Evolutionary conservation across 495 filamentous ascomycete species (phyloP), one percentile per base, ranked within the genome.

Genomic region (Hypoxylon intermedium): DNA sequence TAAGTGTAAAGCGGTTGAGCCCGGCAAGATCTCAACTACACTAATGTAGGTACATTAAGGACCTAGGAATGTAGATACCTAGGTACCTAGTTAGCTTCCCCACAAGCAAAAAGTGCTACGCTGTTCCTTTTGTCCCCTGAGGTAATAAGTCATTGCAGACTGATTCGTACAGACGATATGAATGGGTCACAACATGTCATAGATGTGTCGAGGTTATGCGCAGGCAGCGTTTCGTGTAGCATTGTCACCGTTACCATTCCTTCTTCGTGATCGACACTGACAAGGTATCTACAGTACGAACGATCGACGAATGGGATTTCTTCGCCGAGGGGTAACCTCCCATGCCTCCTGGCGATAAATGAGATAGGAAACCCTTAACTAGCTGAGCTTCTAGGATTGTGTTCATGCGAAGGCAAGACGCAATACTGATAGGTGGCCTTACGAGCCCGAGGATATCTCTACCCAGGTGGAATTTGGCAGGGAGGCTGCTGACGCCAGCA

Each of bases 401-500:
- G 9, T 18, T 47, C 16, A 47, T 47, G 44, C 44, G 15, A 47
- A 12, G 16, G 26, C 15, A 33, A 19, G 28, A 9, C 12, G 11
- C 15, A 23, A 7, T n/a, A 13, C 26, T 33, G 24, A 47, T 47
- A 47, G 44, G 40, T 9, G 4, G 20, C 40, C 40, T 13, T 42
- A 42, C 18, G 18, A 24, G 21, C 11, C 40, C 12, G 40, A 23
- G 16, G 9, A 21, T 42, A 42, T 15, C 18, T n/a, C 13, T 23
- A 23, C 9, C 11, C 21, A 23, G 20, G 12, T 42, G 40, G 6
- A 38, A 42, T 42, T 31, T 47, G 16, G n/a, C 19, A 47, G 44
- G 13, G 18, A 21, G 13, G 33, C 18, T 41, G 53, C 53, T 56
- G 53, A 43, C 53, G 53, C 53, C 53, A 56, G 43, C 52, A 9